Evolutionary conservation across 169 alveolate species (phyloP).

Genomic region (Eimeria maxima): DNA sequence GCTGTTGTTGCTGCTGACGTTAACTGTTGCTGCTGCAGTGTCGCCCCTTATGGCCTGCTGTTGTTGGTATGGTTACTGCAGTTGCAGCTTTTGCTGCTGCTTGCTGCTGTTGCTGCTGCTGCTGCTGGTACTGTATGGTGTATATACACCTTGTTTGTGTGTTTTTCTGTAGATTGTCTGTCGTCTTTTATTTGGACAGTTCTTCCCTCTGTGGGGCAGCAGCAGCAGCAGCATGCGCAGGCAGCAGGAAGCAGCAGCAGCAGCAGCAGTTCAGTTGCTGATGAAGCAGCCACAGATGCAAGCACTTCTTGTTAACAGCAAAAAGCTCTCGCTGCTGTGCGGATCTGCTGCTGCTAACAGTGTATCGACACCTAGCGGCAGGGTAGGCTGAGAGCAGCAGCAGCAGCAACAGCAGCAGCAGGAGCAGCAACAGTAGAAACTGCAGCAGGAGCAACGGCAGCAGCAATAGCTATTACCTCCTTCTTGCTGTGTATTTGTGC

Average conservation of each 20-base stretch:
- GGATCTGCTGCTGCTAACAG: slow-evolving; percentile 13
- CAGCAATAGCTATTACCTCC: not conserved
- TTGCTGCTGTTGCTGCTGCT: slow-evolving; percentile 40
- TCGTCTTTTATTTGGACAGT: slow-evolving; percentile 35
- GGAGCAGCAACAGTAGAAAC: too few species aligned
- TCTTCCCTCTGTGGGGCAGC: slow-evolving; percentile 36
- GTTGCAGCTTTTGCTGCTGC: not conserved
- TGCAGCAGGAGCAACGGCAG: not conserved
- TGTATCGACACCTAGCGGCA: not conserved
- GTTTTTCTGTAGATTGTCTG: not conserved
- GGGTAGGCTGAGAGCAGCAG: too few species aligned
- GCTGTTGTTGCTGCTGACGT: slow-evolving; percentile 15
- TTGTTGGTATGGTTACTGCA: not conserved
- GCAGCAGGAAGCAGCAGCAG: slow-evolving; percentile 57
- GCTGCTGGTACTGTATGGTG: not conserved
- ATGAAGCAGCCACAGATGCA: slow-evolving; percentile 74
- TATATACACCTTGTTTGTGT: not conserved
- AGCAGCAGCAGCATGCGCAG: too few species aligned
- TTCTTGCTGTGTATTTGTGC: too few species aligned
- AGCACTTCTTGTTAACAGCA: not conserved
- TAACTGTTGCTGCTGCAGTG: slow-evolving; percentile 1
- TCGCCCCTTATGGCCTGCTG: not conserved
- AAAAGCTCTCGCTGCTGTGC: slow-evolving; percentile 14
- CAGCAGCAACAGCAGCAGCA: too few species aligned
- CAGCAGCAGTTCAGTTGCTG: slow-evolving; percentile 19